Evolutionary conservation across 257 asterid species (phyloP), one percentile per base, ranked within the genome.

Genomic region (Rhazya stricta): DNA sequence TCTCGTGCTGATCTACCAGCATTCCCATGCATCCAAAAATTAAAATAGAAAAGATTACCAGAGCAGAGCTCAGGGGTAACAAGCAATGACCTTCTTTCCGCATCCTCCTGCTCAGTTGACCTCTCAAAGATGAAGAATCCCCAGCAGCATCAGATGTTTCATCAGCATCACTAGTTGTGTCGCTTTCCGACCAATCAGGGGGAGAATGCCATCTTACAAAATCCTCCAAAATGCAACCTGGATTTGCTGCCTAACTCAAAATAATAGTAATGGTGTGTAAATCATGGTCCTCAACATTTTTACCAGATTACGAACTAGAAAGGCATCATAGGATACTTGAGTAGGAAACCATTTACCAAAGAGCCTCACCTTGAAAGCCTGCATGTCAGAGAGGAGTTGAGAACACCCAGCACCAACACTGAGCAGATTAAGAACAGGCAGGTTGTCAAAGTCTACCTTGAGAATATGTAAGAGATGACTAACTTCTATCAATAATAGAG

Each of bases 201-300:
- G 99, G 99, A 74, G 99, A 95, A 84, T 92, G 98, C 99, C 99
- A 95, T 83, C 99, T 86, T 45, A 95, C 90, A 54, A 95, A 95
- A 91, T 95, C 99, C 86, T 91, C 99, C 74, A 95, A 81, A 79
- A 87, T 88, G 85, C 98, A 95, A 69, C 98, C 99, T 50, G 99
- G 99, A 85, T 95, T 95, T 79, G 99, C 98, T 60, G 97, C 97
- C 99, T 95, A 91, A 82, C 79, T 79, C 79, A 82, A 81, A 82
- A 76, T 73, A 78, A 72, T 57, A 43, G 42, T 32, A 72, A 58
- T 70, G 67, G 77, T 69, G 68, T 63, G 50, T 77, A 71, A 76
- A 76, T 69, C 73, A 79, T 42, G 30, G 62, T 74, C 69, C 71
- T 73, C 71, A 77, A 78, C 53, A 41, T 43, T 71, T 73, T 71